Evolutionary conservation across 306 rosid genomes (phyloP).

Genomic region (Aeschynomene evenia): DNA sequence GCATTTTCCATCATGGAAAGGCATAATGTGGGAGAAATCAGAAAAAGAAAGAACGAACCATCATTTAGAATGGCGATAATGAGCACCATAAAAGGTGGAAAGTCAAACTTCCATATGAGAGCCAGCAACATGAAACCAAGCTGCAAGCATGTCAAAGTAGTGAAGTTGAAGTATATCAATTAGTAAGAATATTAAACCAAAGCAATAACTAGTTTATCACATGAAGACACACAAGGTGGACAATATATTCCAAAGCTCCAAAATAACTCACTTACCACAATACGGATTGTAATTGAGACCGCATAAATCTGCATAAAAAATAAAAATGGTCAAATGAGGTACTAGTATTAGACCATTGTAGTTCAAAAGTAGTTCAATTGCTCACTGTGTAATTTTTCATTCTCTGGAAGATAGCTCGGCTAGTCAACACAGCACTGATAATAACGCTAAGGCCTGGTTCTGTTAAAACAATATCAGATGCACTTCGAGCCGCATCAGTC

Average conservation of each 20-base stretch:
- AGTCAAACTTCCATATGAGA: slow-evolving; percentile 90
- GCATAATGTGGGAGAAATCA: neutral
- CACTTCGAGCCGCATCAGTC: slow-evolving; percentile 99
- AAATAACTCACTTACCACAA: slow-evolving; percentile 68
- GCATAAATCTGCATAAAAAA: slow-evolving; percentile 82
- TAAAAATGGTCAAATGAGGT: slow-evolving; percentile 10
- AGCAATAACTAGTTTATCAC: neutral
- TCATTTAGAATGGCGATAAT: slow-evolving; percentile 95
- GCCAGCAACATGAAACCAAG: slow-evolving; percentile 99
- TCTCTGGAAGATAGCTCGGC: slow-evolving; percentile 97
- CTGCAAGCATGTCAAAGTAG: slow-evolving; percentile 52
- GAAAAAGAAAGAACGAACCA: slow-evolving; percentile 53
- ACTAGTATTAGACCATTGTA: neutral
- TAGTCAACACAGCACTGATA: slow-evolving; percentile 96
- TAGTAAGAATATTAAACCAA: slow-evolving; percentile 22
- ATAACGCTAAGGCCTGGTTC: slow-evolving; percentile 99
- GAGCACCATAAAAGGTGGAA: slow-evolving; percentile 98
- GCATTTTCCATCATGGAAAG: too few species aligned
- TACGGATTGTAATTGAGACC: slow-evolving; percentile 96
- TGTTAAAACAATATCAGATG: slow-evolving; percentile 95
- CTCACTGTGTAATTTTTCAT: slow-evolving; percentile 98
- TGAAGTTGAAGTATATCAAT: too few species aligned
- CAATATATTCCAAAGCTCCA: neutral
- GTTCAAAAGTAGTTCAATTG: slow-evolving; percentile 20
- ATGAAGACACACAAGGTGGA: neutral